Conservation (phyloP, 768 basidiomycete species). For the Suillus brevipes region DNA sequence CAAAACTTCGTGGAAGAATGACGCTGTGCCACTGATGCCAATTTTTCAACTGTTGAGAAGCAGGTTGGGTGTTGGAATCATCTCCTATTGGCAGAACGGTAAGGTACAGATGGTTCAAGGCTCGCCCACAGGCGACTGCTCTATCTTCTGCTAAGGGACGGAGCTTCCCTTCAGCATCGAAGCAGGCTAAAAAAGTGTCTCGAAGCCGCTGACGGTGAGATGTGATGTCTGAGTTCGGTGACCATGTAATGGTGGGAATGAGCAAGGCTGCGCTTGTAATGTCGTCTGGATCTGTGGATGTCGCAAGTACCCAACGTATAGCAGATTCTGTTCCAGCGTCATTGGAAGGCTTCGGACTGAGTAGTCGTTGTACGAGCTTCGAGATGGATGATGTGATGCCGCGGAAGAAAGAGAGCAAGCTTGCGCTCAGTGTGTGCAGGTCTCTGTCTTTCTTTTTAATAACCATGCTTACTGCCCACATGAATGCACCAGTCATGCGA, state of each 20-base stretch:
- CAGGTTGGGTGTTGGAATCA: not conserved
- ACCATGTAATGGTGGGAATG: conserved; percentile 6
- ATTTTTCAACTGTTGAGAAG: not conserved
- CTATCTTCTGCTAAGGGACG: not conserved
- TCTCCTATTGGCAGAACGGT: not conserved
- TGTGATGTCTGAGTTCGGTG: not conserved
- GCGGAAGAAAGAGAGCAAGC: not conserved
- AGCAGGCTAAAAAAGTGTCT: conserved; percentile 8
- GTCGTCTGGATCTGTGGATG: conserved; percentile 8
- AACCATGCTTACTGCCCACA: not conserved
- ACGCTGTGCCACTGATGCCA: not conserved
- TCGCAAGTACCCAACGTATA: conserved; percentile 6
- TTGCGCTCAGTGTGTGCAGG: not conserved
- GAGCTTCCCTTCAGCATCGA: conserved; percentile 2
- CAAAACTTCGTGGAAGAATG: conserved; percentile 2
- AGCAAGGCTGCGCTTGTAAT: conserved; percentile 4
- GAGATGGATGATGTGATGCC: not conserved
- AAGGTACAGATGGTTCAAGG: conserved; percentile 4
- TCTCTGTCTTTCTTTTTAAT: not conserved
- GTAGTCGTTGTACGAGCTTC: not conserved
- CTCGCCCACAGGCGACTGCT: conserved; percentile 4
- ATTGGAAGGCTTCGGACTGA: not conserved
- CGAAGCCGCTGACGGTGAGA: not conserved
- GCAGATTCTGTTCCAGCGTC: not conserved
- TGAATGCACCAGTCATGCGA: conserved; percentile 10